These are phyloP conservation scores for Mixia osmundae DNA, from an alignment of 1,284 basidiomycete species.

Conservation along the genomic window DNA sequence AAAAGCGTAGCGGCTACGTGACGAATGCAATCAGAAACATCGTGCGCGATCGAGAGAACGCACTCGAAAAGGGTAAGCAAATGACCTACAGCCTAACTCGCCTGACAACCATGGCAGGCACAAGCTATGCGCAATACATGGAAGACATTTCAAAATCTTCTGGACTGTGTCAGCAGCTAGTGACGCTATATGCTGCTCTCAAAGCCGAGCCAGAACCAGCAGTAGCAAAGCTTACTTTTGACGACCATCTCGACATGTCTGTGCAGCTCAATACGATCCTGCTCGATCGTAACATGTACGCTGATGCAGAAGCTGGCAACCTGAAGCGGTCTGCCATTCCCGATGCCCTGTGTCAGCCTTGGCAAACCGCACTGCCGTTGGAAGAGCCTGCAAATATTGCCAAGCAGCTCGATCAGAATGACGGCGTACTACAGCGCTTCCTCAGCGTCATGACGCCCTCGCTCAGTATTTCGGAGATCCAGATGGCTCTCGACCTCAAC, in stretches of 20 bases:
- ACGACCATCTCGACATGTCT: constrained; percentile 10
- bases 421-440: constrained; percentile 25
- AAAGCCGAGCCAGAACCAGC: background rate
- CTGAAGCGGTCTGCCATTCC: constrained; percentile 1
- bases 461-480: constrained; percentile 22
- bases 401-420: constrained; percentile 28
- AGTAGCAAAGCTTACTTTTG: constrained; percentile 6
- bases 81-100: background rate
- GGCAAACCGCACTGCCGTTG: constrained; percentile 68
- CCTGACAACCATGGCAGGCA: constrained; percentile 1
- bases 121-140: constrained; percentile 3
- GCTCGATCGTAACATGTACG: background rate
- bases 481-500: constrained; percentile 15
- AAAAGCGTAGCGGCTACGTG: constrained; percentile 40
- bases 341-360: constrained; percentile 30
- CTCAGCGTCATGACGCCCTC: constrained; percentile 29
- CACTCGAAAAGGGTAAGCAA: constrained; percentile 10
- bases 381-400: constrained; percentile 16
- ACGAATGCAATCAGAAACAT: constrained; percentile 44
- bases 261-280: background rate
- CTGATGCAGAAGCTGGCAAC: background rate
- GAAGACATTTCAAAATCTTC: background rate
- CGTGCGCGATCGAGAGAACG: constrained; percentile 39
- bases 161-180: constrained; percentile 5
- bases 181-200: constrained; percentile 4